Evolutionary conservation across 768 basidiomycete genomes (phyloP).

Genomic region (Coprinopsis marcescibilis): DNA sequence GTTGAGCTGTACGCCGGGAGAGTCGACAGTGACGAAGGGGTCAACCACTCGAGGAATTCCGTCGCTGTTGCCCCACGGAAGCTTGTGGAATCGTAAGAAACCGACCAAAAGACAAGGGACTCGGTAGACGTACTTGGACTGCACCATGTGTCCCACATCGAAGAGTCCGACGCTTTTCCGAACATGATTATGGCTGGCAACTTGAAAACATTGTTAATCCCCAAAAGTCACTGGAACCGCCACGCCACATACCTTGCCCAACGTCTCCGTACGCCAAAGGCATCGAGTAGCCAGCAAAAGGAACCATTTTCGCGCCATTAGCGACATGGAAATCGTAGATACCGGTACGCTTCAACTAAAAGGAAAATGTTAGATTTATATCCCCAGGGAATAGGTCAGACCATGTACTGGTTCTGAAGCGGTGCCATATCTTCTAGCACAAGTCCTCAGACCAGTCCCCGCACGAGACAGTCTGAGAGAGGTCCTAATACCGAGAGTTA

Average conservation of each 20-base stretch:
- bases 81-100: constrained; percentile 32
- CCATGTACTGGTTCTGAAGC: constrained; percentile 13
- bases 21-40: constrained; percentile 71
- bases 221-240: constrained; percentile 8
- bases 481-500: constrained; percentile 12
- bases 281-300: constrained; percentile 95
- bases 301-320: constrained; percentile 89
- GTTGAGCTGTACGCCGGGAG: constrained; percentile 75
- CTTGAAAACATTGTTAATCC: constrained; percentile 32
- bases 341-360: constrained; percentile 54
- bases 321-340: constrained; percentile 87
- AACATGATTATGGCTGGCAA: constrained; percentile 86
- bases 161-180: constrained; percentile 81
- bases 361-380: constrained; percentile 2
- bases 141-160: constrained; percentile 99
- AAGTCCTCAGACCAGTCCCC: not conserved
- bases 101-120: not conserved
- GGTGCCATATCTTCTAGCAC: constrained; percentile 17
- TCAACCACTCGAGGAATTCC: constrained; percentile 83
- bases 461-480: constrained; percentile 1
- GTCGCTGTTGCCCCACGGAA: constrained; percentile 78
- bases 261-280: constrained; percentile 80
- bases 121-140: constrained; percentile 59
- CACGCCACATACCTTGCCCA: constrained; percentile 59
- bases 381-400: not conserved